Conservation (phyloP, 2,329 filamentous ascomycete genomes). For the Fusarium fujikuroi region DNA sequence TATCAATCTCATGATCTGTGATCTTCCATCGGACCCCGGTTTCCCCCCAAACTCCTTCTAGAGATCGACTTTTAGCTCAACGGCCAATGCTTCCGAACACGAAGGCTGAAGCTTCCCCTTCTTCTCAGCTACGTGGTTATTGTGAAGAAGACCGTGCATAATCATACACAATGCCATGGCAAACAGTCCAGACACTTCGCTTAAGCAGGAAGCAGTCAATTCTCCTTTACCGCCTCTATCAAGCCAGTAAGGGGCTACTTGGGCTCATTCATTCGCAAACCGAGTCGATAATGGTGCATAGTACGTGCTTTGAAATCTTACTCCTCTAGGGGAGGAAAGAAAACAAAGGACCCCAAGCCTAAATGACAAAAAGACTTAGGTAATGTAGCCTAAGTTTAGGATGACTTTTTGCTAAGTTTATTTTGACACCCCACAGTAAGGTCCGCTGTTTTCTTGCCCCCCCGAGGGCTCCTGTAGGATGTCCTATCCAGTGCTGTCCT, state of each 20-base stretch:
- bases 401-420: no score
- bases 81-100: constrained; percentile 15
- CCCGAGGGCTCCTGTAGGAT: neutral
- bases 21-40: constrained; percentile 34
- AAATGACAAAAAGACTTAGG: no score
- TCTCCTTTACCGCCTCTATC: constrained; percentile 32
- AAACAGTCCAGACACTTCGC: constrained; percentile 12
- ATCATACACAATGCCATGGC: neutral
- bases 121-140: neutral
- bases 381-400: no score
- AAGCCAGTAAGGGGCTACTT: constrained; percentile 9
- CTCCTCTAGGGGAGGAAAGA: neutral
- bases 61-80: constrained; percentile 32
- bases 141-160: constrained; percentile 9
- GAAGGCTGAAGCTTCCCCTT: constrained; percentile 3
- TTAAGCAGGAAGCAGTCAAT: constrained; percentile 10
- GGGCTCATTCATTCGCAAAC: neutral
- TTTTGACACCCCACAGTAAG: no score
- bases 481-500: constrained; percentile 3
- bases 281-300: neutral
- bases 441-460: no score
- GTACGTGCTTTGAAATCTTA: constrained; percentile 1
- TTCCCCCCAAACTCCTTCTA: constrained; percentile 8
- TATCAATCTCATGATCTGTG: constrained; percentile 44
- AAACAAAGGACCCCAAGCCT: no score